Base-by-base conservation (phyloP, 2,329 filamentous ascomycete genomes). In the Thermochaetoides dissita region DNA sequence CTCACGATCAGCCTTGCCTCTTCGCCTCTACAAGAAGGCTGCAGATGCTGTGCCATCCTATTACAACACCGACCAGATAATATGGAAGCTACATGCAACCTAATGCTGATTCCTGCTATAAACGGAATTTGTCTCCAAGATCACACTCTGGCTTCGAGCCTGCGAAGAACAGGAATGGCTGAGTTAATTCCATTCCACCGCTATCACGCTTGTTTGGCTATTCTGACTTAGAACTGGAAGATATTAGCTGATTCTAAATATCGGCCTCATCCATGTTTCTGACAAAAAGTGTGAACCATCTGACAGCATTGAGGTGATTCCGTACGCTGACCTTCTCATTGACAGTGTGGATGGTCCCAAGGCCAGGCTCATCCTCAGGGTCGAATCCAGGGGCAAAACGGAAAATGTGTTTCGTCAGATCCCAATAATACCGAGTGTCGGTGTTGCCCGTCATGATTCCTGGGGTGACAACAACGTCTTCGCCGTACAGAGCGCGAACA, bases 371-470 rank as follows among this genome's bases (percentile, higher is more conserved):
- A 4, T 57, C 53, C 31, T 58, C 56, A 0, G 57, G 54, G 32
- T 62, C 59, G 44, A 54, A 63, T 2, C 59, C 57, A 3, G 71
- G 71, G 1, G 53, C 57, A 53, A 66, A 74, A 9, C 71, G 64
- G 47, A 64, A 72, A 40, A 72, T 68, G 44, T 71, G 63, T 33
- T 51, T 56, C 1, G 64, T 65, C 45, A 71, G 49, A 7, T 57
- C 53, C 65, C 65, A 69, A 48, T 69, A 72, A 40, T 61, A 67
- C 30, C 61, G 55, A 0, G 67, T 69, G 49, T 72, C 68, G 0
- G 68, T 72, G 46, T 71, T 72, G 2, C 66, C 69, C 5, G 63
- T 65, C 58, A 66, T 64, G n/a, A 71, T 59, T 0, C 67, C 67
- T 0, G 71, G 71, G 0, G 74, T 67, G 0, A 79, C 67, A 3